Base-by-base conservation (phyloP, 1,139 yeast species). In the Meyerozyma smithsonii region DNA sequence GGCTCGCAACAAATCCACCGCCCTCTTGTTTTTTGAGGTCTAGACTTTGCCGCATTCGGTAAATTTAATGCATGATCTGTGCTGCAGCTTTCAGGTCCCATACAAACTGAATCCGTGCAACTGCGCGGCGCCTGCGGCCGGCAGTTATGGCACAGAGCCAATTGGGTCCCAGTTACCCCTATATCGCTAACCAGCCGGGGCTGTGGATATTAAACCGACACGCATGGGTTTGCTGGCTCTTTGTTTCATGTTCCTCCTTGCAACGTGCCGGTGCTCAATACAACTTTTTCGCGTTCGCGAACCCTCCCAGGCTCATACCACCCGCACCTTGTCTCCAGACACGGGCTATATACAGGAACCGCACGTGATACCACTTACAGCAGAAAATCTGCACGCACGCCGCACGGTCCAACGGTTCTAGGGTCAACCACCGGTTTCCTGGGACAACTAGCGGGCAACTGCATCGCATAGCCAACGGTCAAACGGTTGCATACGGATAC, bases 221-320 rank as follows among this genome's bases (percentile, higher is more conserved):
- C n/a, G n/a, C n/a, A n/a, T n/a, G n/a, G n/a, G n/a, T 14, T 2
- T 17, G 5, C 23, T 30, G 15, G 34, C n/a, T 15, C 30, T 23
- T 23, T 2, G n/a, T 11, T 2, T 11, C 12, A 4, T 28, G 32
- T 14, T 28, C 12, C 8, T 28, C 18, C 11, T 28, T 28, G 32
- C 12, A 28, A 28, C 4, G 8, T 18, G 21, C 15, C 34, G 34
- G 34, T 18, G 14, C 20, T 17, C 21, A 16, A 28, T 17, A 2
- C 34, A 11, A 17, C 12, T 30, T 32, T 32, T 34, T 34, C 28
- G 28, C 36, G 28, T 21, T 19, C 36, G 36, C 36, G 36, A 12
- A 10, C 12, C 23, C 12, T n/a, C 26, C 25, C 32, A 25, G n/a
- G 30, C 32, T 25, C 32, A 16, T 11, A 17, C 30, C 30, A n/a